Evolutionary conservation across 306 rosid genomes (phyloP), one percentile per base, ranked within the genome.

Genomic region (Boehmeria nivea): DNA sequence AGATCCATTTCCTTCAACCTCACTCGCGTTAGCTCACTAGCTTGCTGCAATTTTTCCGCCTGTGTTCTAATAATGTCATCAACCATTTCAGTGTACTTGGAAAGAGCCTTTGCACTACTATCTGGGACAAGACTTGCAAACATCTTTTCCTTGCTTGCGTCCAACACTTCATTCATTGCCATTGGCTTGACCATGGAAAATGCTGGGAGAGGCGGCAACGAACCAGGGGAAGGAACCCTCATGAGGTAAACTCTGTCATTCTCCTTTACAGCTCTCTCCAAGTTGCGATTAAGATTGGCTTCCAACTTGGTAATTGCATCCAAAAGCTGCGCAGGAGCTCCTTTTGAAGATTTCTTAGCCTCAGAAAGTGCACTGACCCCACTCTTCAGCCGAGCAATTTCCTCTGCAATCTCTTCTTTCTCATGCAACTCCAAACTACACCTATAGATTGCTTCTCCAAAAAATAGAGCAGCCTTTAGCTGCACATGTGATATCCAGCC

Each of bases 1-100:
- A 91, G 82, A 53, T 91, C 99, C 96, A 91, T 87, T 66, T 91
- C 96, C 93, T 87, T 91, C 17, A 91, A 96, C 87, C 81, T 82
- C 23, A 91, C 95, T 51, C 96, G 78, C 43, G 99, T 91, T 25
- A 91, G 80, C 69, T 91, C 99, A 47, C 99, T 91, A 51, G 99
- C 99, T 65, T 85, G 89, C 75, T 91, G 96, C 60, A 91, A 68
- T 54, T 91, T 91, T 60, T 91, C 99, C 61, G 99, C 95, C 56
- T 91, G 96, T 15, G 84, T 81, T 72, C 99, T 83, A 65, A 91
- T 91, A 63, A 91, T 75, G 12, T 79, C 84, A 51, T 91, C 99
- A 11, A 85, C 96, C 93, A 91, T 85, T 74, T 91, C 99, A 54
- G 99, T 87, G 71, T 91, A 91, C 81, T 90, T 79, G 24, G 99